Evolutionary conservation across 208 protist species (phyloP), one percentile per base, ranked within the genome.

Genomic region (Wallacemonas sp.): DNA sequence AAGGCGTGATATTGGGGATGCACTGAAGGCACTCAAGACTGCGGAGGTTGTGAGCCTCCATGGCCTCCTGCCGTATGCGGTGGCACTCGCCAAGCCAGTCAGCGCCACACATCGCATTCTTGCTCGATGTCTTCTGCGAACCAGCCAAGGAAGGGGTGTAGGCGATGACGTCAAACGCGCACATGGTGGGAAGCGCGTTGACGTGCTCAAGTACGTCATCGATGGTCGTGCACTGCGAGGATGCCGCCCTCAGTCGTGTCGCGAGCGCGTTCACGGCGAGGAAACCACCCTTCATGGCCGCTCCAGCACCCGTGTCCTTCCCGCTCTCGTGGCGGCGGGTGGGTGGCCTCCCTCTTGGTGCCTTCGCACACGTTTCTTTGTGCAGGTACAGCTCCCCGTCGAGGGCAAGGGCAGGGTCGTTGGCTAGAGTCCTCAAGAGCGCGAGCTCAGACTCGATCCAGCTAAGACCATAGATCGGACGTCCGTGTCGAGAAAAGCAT

Each of bases 301-400:
- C 69, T 1, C 22, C 24, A 8, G 36, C 30, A 22, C 19, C 22
- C n/a, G n/a, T n/a, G n/a, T n/a, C n/a, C n/a, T n/a, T n/a, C n/a
- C n/a, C n/a, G n/a, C n/a, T n/a, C n/a, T n/a, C n/a, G n/a, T n/a
- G n/a, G n/a, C n/a, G n/a, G n/a, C n/a, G n/a, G 60, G 27, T 34
- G 22, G 30, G 26, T 39, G 27, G 3, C 5, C 19, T 62, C 45
- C 24, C 46, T 9, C 6, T 8, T 21, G 46, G 22, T 6, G 30
- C 49, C 15, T 30, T 31, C 26, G 34, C 53, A 3, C 62, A 15
- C 15, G 45, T 41, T 3, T 66, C 42, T 46, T 75, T 68, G 62
- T 96, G 90, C 30, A 94, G 73, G 75, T 96, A 96, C n/a, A 96
- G 70, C 62, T 96, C 86, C 3, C 87, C 90, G 51, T 96, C 90